These are phyloP conservation scores for Aspergillus sp. DNA, from an alignment of 2,329 filamentous ascomycete species.

Conservation along the genomic window DNA sequence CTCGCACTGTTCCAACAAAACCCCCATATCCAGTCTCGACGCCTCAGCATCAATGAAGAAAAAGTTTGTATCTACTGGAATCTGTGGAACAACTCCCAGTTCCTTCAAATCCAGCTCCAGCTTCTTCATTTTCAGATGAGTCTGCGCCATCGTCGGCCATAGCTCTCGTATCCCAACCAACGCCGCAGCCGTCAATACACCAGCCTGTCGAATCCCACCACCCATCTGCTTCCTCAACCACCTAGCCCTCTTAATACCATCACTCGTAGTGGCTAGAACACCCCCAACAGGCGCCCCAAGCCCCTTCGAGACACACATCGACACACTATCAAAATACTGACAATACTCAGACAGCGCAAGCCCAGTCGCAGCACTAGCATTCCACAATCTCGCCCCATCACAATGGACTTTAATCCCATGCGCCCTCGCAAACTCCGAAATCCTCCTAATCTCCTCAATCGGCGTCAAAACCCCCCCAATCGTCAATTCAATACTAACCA, in stretches of 20 bases:
- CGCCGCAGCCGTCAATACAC: slow-evolving; percentile 23
- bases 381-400: slow-evolving; percentile 32
- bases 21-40: slow-evolving; percentile 23
- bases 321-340: slow-evolving; percentile 31
- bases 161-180: slow-evolving; percentile 23
- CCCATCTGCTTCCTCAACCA: slow-evolving; percentile 33
- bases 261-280: slow-evolving; percentile 25
- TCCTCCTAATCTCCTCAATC: slow-evolving; percentile 20
- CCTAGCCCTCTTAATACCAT: slow-evolving; percentile 28
- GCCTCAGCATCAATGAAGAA: slow-evolving; percentile 23
- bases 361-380: slow-evolving; percentile 27
- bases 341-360: slow-evolving; percentile 29
- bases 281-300: slow-evolving; percentile 35
- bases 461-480: slow-evolving; percentile 19
- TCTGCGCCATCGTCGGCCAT: slow-evolving; percentile 25
- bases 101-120: slow-evolving; percentile 24
- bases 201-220: slow-evolving; percentile 30
- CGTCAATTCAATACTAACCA: slow-evolving; percentile 19
- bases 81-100: slow-evolving; percentile 52
- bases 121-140: slow-evolving; percentile 22
- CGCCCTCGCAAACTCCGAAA: slow-evolving; percentile 20
- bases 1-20: slow-evolving; percentile 25
- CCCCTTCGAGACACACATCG: slow-evolving; percentile 33
- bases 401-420: slow-evolving; percentile 30
- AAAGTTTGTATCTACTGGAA: slow-evolving; percentile 32